These are phyloP conservation scores for Alternaria atra DNA, from an alignment of 2,329 filamentous ascomycete species.

Conservation along the genomic window DNA sequence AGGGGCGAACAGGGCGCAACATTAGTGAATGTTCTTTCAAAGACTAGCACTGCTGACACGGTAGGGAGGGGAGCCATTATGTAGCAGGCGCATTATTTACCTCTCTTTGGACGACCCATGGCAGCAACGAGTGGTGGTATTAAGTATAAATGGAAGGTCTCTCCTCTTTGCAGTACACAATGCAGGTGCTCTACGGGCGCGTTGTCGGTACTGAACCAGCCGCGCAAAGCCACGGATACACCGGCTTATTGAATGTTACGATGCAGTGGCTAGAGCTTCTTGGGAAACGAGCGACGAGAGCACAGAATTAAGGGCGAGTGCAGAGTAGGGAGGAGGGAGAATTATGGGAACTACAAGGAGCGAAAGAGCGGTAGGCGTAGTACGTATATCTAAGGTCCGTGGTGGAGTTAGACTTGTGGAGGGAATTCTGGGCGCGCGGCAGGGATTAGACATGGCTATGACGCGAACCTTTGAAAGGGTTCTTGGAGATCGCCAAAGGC, in stretches of 20 bases:
- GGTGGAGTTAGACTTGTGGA: constrained; percentile 24
- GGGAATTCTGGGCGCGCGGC: constrained; percentile 23
- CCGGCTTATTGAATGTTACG: constrained; percentile 31
- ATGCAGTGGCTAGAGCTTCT: constrained; percentile 6
- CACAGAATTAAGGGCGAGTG: constrained; percentile 17
- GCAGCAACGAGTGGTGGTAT: constrained; percentile 27
- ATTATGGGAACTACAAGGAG: constrained; percentile 8
- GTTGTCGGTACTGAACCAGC: constrained; percentile 32
- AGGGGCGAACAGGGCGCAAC: constrained; percentile 33
- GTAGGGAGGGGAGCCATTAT: constrained; percentile 15
- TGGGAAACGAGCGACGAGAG: constrained; percentile 37
- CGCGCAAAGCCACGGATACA: constrained; percentile 44
- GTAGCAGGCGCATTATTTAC: constrained; percentile 35
- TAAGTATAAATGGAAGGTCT: constrained; percentile 13
- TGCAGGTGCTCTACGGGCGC: constrained; percentile 26
- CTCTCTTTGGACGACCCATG: constrained; percentile 51
- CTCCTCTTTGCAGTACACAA: constrained; percentile 17
- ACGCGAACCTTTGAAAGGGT: constrained; percentile 16
- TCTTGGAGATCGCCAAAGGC: constrained; percentile 11
- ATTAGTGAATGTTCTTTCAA: constrained; percentile 35
- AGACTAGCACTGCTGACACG: constrained; percentile 10
- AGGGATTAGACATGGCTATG: constrained; percentile 21
- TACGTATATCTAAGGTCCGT: constrained; percentile 21
- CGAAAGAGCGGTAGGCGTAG: constrained; percentile 20
- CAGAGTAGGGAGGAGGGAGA: background rate